Conservation (phyloP, 176 grass and related monocot genomes). For the Avena atlantica region DNA sequence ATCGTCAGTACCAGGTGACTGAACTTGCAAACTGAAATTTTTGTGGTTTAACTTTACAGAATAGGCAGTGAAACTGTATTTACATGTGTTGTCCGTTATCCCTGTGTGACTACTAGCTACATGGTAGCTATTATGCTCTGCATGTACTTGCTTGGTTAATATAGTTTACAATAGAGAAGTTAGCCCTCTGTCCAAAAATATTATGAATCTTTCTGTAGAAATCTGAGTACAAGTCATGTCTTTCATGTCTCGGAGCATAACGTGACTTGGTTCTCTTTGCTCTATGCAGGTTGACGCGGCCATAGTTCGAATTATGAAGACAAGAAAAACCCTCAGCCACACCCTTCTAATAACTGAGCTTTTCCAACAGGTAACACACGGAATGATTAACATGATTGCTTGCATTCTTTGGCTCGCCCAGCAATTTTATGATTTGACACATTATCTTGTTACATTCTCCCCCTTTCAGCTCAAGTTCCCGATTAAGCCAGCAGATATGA, state of each 20-base stretch:
- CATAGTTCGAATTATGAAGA: constrained; percentile 99
- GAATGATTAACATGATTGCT: background rate
- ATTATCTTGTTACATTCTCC: constrained; percentile 1
- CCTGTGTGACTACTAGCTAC: background rate
- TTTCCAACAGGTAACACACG: constrained; percentile 79
- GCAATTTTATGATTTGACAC: background rate
- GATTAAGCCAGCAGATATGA: constrained; percentile 94
- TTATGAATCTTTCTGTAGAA: background rate
- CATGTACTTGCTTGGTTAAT: background rate
- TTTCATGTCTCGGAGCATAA: background rate
- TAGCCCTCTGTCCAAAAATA: background rate
- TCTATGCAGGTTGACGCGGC: constrained; percentile 85
- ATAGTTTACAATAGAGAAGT: background rate
- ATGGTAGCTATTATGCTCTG: constrained; percentile 27
- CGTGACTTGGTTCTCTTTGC: constrained; percentile 24
- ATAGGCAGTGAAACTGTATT: background rate
- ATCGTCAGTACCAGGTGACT: constrained; percentile 93
- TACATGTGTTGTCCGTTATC: background rate
- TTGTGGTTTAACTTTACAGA: background rate
- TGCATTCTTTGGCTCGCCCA: background rate
- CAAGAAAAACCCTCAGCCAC: constrained; percentile 93
- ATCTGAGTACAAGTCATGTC: background rate
- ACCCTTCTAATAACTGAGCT: constrained; percentile 99
- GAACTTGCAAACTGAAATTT: constrained; percentile 4
- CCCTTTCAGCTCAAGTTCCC: constrained; percentile 93